Conservation (phyloP, 2,329 filamentous ascomycete genomes). For the Helotiales sp. region DNA sequence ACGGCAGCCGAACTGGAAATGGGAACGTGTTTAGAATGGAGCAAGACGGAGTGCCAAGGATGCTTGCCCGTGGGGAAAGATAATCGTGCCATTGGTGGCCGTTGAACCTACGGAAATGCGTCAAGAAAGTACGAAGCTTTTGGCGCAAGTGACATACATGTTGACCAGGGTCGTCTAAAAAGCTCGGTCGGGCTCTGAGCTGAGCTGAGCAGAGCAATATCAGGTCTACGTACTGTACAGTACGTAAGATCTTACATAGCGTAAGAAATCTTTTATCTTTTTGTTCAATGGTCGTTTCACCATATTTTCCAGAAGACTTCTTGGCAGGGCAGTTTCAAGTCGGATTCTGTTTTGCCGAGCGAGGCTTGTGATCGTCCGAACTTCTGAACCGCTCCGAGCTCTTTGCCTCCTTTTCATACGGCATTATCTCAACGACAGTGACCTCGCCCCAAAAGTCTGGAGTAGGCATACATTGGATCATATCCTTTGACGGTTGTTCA, state of each 20-base stretch:
- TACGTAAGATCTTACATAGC: no score
- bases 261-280: no score
- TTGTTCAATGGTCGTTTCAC: no score
- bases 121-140: neutral
- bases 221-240: no score
- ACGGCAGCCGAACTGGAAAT: slow-evolving; percentile 17
- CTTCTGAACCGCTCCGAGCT: neutral
- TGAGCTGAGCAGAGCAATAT: no score
- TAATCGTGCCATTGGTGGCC: slow-evolving; percentile 17
- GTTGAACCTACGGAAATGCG: neutral
- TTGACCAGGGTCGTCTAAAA: slow-evolving; percentile 7
- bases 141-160: slow-evolving; percentile 2
- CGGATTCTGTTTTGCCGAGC: neutral
- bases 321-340: neutral
- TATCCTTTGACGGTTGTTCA: no score
- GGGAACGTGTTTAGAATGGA: slow-evolving; percentile 15
- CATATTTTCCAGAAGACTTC: neutral
- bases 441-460: no score
- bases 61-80: slow-evolving; percentile 17
- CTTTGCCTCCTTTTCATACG: neutral
- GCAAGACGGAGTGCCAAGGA: neutral
- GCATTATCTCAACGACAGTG: neutral
- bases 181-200: no score
- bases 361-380: slow-evolving; percentile 6
- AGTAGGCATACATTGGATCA: no score